Evolutionary conservation across 108 stramenopile species (phyloP), one percentile per base, ranked within the genome.

Genomic region (Parmales sp.): DNA sequence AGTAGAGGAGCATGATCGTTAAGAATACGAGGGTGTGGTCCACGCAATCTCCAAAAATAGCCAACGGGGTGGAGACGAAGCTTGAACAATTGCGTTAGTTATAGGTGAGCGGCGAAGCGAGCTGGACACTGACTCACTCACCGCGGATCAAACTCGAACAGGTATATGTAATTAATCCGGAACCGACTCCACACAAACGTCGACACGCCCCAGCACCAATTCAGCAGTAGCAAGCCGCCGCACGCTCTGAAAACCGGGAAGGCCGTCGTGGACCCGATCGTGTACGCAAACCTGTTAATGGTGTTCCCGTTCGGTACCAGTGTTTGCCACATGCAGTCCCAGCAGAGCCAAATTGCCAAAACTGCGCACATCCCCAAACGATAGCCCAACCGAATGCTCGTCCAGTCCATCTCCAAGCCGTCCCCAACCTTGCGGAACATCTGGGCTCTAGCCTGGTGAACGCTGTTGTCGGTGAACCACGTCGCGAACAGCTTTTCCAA

Each of bases 201-300:
- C 39, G 80, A 77, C 29, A 83, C 49, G 5, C 92, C 94, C 94
- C 94, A 95, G 70, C 82, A 90, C 94, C 94, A 95, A 72, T 92
- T 91, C 72, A 90, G 73, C 19, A 88, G 71, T 38, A 95, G 68
- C 34, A 95, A 54, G 41, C 91, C 94, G 60, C 89, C 91, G 64
- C 89, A 88, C 13, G 80, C 94, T 16, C 94, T 83, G 72, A 91
- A 94, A 11, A 94, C 89, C 13, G 90, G 88, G 75, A 91, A 94
- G 37, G 90, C 93, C 7, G 86, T 67, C 46, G 86, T 78, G 39
- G 82, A 87, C 25, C 89, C 89, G 64, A 94, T 91, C 1, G 88
- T 87, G 2, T 4, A 38, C 65, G 39, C 9, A 25, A 6, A 6
- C 8, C 6, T 5, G 34, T 26, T 18, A 37, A 22, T 26, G 7